Conservation (phyloP, 2,329 filamentous ascomycete genomes). For the Epichloe coenophiala region DNA sequence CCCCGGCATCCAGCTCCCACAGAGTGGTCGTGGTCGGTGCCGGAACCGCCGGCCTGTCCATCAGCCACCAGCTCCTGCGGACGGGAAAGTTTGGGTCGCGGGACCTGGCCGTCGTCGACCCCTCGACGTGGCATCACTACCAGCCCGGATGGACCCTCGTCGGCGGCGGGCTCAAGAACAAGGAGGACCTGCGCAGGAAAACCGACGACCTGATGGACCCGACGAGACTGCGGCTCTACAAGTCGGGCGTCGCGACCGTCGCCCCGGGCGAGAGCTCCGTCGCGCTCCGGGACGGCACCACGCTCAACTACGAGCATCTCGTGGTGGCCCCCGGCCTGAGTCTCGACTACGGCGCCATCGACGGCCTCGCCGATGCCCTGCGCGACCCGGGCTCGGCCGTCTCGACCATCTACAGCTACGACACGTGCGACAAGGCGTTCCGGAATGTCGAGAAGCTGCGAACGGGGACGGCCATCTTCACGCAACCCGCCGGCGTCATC, state of each 20-base stretch:
- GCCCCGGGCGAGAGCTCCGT: conserved; percentile 42
- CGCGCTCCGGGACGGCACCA: conserved; percentile 40
- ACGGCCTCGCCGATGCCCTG: conserved; percentile 30
- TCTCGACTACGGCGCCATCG: conserved; percentile 36
- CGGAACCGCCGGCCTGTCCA: no score
- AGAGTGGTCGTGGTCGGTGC: no score
- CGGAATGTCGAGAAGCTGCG: conserved; percentile 31
- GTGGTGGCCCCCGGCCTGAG: conserved; percentile 46
- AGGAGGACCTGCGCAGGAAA: no score
- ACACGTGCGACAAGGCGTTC: conserved; percentile 40
- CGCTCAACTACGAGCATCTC: conserved; percentile 48
- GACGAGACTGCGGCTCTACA: conserved; percentile 28
- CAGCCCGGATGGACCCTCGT: no score
- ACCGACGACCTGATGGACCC: no score
- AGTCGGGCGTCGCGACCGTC: conserved; percentile 34
- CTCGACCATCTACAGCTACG: conserved; percentile 44
- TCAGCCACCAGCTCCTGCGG: no score
- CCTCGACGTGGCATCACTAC: no score
- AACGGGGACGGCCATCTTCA: conserved; percentile 42
- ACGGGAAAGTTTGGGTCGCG: no score
- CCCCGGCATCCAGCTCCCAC: no score
- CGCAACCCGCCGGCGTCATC: conserved; percentile 38
- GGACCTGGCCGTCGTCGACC: no score
- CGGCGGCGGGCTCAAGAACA: no score
- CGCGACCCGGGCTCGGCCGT: conserved; percentile 25